Base-by-base conservation (phyloP, 2,329 filamentous ascomycete species). In the Emmonsiellopsis sp. region DNA sequence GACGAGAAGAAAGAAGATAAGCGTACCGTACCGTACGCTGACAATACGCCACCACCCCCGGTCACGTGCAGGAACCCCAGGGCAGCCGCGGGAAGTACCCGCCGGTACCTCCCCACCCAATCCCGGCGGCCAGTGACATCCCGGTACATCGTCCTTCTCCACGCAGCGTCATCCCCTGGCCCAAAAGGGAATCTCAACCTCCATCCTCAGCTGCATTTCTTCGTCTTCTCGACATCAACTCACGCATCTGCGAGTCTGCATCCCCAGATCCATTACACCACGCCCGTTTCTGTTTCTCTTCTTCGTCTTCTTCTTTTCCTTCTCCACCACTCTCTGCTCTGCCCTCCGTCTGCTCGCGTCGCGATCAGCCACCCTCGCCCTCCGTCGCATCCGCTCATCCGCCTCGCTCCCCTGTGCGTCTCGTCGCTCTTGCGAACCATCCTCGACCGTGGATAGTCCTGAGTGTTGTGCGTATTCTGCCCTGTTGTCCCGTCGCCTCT, bases 391-490 rank as follows among this genome's bases (percentile, higher is more conserved):
- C 7, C 45, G 20, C 43, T 32, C 43, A 6, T 32, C 43, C 30
- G 10, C 30, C 30, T 46, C 7, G 20, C 20, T 46, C 44, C 31
- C 31, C 44, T 42, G 20, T 26, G 20, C 20, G 3, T 26, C 20
- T 26, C 20, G 20, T 44, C 41, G 15, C 45, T 15, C 16, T 37
- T 38, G n/a, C 4, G 13, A 11, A 16, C n/a, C 13, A 16, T 10
- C 42, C 13, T 34, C 20, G 31, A 52, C 46, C 32, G 50, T 50
- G 43, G 51, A 54, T 54, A 54, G 56, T 56, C 56, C 56, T 58
- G 38, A 55, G 30, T 56, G 57, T 56, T 56, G 57, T 58, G 46
- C 47, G 54, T 44, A 43, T 50, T 50, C 26, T 49, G 31, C 35
- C 34, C 40, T 42, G 20, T 16, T 9, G 7, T 26, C 38, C 15